These are phyloP conservation scores for Lathyrus aphaca DNA, from an alignment of 306 rosid genomes.

Conservation along the genomic window DNA sequence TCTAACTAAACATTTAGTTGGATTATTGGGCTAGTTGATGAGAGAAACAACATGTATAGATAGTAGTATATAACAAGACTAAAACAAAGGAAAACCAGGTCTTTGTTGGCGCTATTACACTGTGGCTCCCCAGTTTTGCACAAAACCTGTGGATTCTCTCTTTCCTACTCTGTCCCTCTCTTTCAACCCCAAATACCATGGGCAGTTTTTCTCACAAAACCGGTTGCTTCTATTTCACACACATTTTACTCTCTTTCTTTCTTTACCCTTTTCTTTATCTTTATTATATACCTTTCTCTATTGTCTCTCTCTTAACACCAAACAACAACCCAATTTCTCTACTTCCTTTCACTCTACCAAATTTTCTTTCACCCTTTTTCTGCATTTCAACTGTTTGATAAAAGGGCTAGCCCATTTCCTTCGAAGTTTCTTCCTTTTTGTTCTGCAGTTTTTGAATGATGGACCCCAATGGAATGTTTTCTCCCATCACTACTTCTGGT, in stretches of 20 bases:
- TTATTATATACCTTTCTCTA: conserved; percentile 11
- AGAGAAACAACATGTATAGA: neutral
- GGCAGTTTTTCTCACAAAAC: conserved; percentile 79
- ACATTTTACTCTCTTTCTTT: neutral
- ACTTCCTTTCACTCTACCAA: neutral
- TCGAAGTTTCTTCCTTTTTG: conserved; percentile 20
- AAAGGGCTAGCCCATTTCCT: conserved; percentile 34
- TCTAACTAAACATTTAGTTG: neutral
- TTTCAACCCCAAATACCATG: conserved; percentile 59
- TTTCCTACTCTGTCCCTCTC: conserved; percentile 9
- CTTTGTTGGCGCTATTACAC: conserved; percentile 8
- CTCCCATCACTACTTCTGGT: conserved; percentile 57
- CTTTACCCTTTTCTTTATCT: neutral
- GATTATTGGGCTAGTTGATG: neutral
- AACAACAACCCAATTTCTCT: conserved; percentile 8
- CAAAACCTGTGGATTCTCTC: conserved; percentile 48
- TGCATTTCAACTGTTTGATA: conserved; percentile 20
- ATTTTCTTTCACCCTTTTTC: conserved; percentile 4
- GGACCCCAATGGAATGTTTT: conserved; percentile 72
- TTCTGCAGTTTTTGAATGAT: conserved; percentile 32
- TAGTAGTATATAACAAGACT: neutral
- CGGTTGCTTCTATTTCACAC: conserved; percentile 50
- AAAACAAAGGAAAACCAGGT: neutral
- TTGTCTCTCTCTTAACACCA: conserved; percentile 28
- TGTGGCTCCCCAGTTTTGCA: conserved; percentile 44